Conservation (phyloP, 257 asterid genomes). For the Salvia rosmarinus region DNA sequence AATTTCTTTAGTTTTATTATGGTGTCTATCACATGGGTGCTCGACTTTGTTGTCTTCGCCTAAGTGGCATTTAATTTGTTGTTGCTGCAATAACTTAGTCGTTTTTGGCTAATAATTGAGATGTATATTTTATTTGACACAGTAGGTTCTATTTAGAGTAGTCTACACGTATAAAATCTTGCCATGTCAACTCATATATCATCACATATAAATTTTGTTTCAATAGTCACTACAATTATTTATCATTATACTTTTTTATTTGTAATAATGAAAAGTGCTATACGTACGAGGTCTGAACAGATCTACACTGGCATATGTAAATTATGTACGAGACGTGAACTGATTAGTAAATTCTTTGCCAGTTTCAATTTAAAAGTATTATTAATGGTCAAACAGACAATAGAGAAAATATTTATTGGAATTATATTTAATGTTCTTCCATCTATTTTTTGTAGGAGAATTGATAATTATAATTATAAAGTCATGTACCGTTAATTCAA, state of each 20-base stretch:
- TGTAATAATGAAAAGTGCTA: no score
- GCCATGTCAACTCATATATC: constrained; percentile 20
- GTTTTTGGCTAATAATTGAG: constrained; percentile 27
- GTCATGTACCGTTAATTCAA: no score
- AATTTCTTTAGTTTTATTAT: background rate
- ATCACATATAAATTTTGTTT: background rate
- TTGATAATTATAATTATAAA: no score
- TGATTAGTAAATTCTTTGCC: no score
- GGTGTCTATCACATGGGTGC: constrained; percentile 23
- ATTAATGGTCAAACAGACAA: no score
- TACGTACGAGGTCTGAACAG: no score
- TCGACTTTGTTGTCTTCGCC: constrained; percentile 4
- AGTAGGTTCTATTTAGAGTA: constrained; percentile 8
- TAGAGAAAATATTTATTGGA: no score
- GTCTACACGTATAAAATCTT: background rate
- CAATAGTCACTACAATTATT: background rate
- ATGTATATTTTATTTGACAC: constrained; percentile 8
- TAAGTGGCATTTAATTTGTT: constrained; percentile 10
- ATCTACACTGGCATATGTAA: no score
- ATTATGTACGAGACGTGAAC: no score
- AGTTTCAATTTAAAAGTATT: no score
- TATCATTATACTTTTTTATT: background rate
- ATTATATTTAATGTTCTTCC: no score
- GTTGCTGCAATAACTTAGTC: background rate
- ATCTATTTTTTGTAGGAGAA: no score